A percentile compares a stretch with the other conserved stretches of the same genome.
Evolutionary conservation across 257 asterid genomes (phyloP).

Genomic region (Galeopsis tetrahit): DNA sequence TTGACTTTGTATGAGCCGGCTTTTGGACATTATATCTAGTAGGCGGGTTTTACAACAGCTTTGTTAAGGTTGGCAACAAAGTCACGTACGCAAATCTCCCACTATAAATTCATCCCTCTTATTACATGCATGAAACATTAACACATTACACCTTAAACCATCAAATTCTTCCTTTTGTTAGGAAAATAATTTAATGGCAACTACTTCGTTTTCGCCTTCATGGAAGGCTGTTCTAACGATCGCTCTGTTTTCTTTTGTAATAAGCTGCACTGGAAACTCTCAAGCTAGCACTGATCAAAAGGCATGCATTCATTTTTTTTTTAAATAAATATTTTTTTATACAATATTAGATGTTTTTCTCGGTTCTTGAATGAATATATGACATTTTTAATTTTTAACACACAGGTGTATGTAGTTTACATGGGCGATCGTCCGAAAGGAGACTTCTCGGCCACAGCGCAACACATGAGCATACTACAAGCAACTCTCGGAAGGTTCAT

Average conservation of each 20-base stretch:
- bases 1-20: constrained; percentile 32
- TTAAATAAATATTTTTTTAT: neutral
- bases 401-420: constrained; percentile 59
- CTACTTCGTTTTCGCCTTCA: constrained; percentile 17
- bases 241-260: constrained; percentile 33
- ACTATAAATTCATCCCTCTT: constrained; percentile 31
- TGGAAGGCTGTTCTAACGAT: constrained; percentile 36
- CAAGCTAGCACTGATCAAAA: constrained; percentile 43
- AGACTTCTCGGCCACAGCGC: constrained; percentile 41
- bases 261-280: constrained; percentile 37
- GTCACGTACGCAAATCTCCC: neutral
- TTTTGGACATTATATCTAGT: constrained; percentile 27
- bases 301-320: constrained; percentile 31
- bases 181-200: constrained; percentile 13
- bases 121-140: constrained; percentile 27
- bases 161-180: neutral
- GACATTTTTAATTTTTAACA: neutral
- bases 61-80: constrained; percentile 9
- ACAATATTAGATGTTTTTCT: neutral
- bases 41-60: constrained; percentile 44
- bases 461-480: constrained; percentile 56
- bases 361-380: neutral
- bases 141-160: neutral
- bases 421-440: constrained; percentile 60
- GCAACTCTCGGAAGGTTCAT: constrained; percentile 51